Base-by-base conservation (phyloP, 768 basidiomycete species). In the Obba rivulosa region DNA sequence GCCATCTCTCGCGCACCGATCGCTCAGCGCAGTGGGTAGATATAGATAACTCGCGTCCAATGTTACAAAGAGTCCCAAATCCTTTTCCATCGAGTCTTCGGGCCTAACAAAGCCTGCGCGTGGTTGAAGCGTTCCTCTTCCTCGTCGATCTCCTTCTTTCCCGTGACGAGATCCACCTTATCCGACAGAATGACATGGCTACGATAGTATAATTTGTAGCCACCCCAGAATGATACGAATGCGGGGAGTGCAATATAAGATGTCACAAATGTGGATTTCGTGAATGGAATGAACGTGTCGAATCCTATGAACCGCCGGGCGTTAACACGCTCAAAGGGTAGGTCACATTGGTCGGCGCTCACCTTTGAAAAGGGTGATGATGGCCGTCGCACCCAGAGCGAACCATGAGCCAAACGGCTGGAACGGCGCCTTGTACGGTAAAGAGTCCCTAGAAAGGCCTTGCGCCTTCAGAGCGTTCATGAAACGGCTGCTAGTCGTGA, bases 341-440 rank as follows among this genome's bases (percentile, higher is more conserved):
- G 41, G 48, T 24, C 14, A 38, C 11, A 45, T 31, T 7, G 28
- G n/a, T n/a, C 13, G 28, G 18, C 22, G 35, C 55, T 39, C 50
- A 59, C 76, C 78, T 62, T 84, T 81, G 69, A 83, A 82, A 5
- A 80, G 47, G 3, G 74, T 74, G 52, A 83, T 77, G 44, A 81
- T 68, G 9, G 54, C 69, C 1, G 78, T 80, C 24, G 74, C 66
- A 37, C 70, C 65, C 11, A 81, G 62, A 21, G 81, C 83, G 57
- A 80, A 75, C 76, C 75, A 81, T 37, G 76, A 76, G 20, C 79
- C 77, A 64, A 72, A 81, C 21, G 79, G 79, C 58, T 78, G 78
- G 60, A 81, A 79, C n/a, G 81, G 80, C 7, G 77, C 80, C 61
- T 77, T 70, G 69, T 74, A 77, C 5, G 74, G 72, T 21, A 77